Percentiles rank a stretch among this genome's conserved stretches.
These are phyloP conservation scores for Cercospora citrullina DNA, from an alignment of 2,329 filamentous ascomycete genomes.

Conservation along the genomic window DNA sequence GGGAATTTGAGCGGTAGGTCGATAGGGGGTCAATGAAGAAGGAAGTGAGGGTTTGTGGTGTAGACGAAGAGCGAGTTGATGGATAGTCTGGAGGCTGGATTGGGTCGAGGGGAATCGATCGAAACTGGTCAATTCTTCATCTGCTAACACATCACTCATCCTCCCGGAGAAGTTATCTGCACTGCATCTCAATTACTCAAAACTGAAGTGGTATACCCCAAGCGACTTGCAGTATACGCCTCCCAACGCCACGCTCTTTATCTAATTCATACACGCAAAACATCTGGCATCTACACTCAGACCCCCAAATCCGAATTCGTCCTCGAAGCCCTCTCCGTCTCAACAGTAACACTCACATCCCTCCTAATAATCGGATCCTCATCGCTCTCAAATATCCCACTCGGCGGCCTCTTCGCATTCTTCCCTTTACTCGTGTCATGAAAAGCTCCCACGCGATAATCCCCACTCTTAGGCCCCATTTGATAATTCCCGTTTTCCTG, in stretches of 20 bases:
- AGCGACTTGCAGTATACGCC: background rate
- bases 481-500: constrained; percentile 15
- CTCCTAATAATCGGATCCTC: constrained; percentile 32
- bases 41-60: no score
- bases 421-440: constrained; percentile 21
- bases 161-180: no score
- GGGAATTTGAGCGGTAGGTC: background rate
- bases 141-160: no score
- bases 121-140: no score
- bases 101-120: no score
- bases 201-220: no score
- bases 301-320: background rate
- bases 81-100: no score
- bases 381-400: constrained; percentile 23
- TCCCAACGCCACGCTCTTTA: constrained; percentile 8
- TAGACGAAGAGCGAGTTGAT: no score
- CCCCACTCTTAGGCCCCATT: constrained; percentile 21
- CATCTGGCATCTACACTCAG: background rate
- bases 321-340: constrained; percentile 21
- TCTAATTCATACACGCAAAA: background rate
- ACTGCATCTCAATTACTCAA: no score
- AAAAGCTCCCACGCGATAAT: constrained; percentile 26
- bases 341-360: constrained; percentile 27
- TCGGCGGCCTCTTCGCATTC: constrained; percentile 18
- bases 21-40: no score